These are phyloP conservation scores for Fusarium ramigenum DNA, from an alignment of 2,329 filamentous ascomycete species.

Conservation along the genomic window DNA sequence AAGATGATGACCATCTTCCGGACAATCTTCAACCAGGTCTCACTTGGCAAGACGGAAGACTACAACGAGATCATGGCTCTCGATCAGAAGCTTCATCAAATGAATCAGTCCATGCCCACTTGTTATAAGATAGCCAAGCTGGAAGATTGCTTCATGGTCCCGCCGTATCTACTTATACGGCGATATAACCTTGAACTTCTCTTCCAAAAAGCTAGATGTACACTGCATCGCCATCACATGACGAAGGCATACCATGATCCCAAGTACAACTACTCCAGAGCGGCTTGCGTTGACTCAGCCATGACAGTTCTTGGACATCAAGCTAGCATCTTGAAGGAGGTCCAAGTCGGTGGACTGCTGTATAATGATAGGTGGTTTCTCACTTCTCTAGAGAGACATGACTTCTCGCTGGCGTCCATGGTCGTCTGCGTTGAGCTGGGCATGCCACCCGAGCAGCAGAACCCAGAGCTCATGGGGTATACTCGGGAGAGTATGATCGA, in stretches of 20 bases:
- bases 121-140: conserved; percentile 14
- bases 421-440: conserved; percentile 32
- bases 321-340: conserved; percentile 23
- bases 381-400: conserved; percentile 18
- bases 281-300: conserved; percentile 22
- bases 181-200: conserved; percentile 30
- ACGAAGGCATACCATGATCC: conserved; percentile 18
- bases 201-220: conserved; percentile 24
- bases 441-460: background rate
- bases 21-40: conserved; percentile 33
- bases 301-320: conserved; percentile 21
- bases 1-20: conserved; percentile 24
- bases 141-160: conserved; percentile 27
- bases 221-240: conserved; percentile 33
- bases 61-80: conserved; percentile 33
- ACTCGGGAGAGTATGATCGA: conserved; percentile 3
- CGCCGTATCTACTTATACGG: conserved; percentile 17
- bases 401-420: conserved; percentile 33
- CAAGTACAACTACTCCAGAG: conserved; percentile 22
- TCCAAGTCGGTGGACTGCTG: conserved; percentile 18
- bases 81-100: conserved; percentile 15
- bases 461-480: background rate
- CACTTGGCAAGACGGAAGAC: conserved; percentile 7
- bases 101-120: conserved; percentile 15
- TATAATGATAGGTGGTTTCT: conserved; percentile 31